These are phyloP conservation scores for Hortiboletus campestris DNA, from an alignment of 768 basidiomycete genomes.

Conservation along the genomic window DNA sequence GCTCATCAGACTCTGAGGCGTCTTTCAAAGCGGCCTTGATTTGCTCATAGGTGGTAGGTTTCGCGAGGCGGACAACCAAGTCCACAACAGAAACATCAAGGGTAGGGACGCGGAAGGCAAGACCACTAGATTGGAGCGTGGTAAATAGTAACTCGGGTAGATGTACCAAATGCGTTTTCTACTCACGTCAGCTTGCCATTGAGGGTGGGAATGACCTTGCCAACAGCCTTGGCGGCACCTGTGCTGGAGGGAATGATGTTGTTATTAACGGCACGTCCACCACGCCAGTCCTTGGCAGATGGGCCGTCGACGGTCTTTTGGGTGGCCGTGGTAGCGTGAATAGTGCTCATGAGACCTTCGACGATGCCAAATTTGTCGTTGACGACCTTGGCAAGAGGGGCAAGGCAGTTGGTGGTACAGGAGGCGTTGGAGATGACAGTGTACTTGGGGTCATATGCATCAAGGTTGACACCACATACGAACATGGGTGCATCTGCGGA, in stretches of 20 bases:
- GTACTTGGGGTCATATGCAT: conserved; percentile 85
- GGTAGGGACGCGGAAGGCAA: conserved; percentile 97
- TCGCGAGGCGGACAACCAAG: conserved; percentile 90
- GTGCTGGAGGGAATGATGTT: conserved; percentile 99
- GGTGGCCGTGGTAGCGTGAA: conserved; percentile 95
- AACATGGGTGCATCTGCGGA: conserved; percentile 97
- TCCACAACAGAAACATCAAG: conserved; percentile 98
- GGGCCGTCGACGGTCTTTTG: conserved; percentile 95
- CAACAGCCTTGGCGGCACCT: conserved; percentile 98
- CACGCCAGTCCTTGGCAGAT: conserved; percentile 95
- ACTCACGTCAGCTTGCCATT: conserved; percentile 97
- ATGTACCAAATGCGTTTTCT: not conserved
- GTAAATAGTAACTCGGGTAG: conserved; percentile 3
- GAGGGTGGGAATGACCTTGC: conserved; percentile 93
- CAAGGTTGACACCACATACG: conserved; percentile 94
- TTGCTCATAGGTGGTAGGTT: conserved; percentile 78
- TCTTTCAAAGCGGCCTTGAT: conserved; percentile 86
- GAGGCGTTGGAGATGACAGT: conserved; percentile 97
- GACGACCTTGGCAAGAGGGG: conserved; percentile 98
- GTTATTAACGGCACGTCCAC: conserved; percentile 91
- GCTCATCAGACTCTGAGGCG: conserved; percentile 60
- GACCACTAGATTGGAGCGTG: conserved; percentile 51
- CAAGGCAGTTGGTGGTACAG: conserved; percentile 99
- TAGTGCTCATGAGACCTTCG: conserved; percentile 98
- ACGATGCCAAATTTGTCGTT: conserved; percentile 95